phyloP scores from a whole-genome alignment of 371 early-diverging fungal species.

The Dichotomocladium elegans region DNA sequence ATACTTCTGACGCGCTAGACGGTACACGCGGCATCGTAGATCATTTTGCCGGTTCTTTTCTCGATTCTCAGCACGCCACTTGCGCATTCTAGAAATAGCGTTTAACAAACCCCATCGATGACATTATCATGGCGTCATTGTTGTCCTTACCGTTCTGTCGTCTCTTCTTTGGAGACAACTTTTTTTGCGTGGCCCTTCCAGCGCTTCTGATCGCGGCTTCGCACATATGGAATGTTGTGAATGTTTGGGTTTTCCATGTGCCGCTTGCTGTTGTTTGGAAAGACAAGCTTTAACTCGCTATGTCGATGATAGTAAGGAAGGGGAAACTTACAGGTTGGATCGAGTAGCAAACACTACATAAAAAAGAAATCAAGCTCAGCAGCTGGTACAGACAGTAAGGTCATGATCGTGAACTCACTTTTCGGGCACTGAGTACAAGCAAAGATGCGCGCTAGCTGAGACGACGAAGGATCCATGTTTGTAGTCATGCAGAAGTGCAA shows the following conservation, averaged over 20 bases:
- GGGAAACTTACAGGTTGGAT: constrained; percentile 37
- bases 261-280: constrained; percentile 11
- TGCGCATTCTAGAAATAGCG: constrained; percentile 53
- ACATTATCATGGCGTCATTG: no score
- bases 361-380: constrained; percentile 3
- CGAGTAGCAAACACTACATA: constrained; percentile 43
- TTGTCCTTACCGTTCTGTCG: constrained; percentile 32
- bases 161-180: constrained; percentile 39
- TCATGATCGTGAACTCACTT: constrained; percentile 19
- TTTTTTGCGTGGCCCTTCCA: constrained; percentile 54
- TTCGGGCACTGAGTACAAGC: constrained; percentile 48
- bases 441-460: constrained; percentile 23
- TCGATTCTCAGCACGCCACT: constrained; percentile 55
- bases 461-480: constrained; percentile 7
- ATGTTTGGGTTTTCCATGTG: constrained; percentile 29
- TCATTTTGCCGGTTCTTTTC: constrained; percentile 64
- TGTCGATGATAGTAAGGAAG: neutral
- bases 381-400: neutral
- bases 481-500: constrained; percentile 11
- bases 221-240: constrained; percentile 40
- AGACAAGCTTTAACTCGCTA: neutral
- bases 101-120: no score
- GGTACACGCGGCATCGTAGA: constrained; percentile 65
- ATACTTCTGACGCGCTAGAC: constrained; percentile 57
- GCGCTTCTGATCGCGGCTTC: constrained; percentile 48